Evolutionary conservation across 2,329 filamentous ascomycete genomes (phyloP).

Genomic region (Graphilbum ipis-grandicollis): DNA sequence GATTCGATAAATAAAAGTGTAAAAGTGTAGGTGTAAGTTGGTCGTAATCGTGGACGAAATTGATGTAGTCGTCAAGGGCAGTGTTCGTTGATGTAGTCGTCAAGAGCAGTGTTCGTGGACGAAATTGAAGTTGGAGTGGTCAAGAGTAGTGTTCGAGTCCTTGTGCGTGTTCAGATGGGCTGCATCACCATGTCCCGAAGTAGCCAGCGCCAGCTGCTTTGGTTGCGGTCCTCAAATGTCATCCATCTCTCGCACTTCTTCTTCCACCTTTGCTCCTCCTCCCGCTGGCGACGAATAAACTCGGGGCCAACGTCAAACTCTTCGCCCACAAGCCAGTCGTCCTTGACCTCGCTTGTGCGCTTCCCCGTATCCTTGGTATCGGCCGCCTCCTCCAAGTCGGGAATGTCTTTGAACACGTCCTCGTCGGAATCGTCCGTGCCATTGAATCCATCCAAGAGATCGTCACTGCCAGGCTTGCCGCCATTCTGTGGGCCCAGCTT

Average conservation of each 20-base stretch:
- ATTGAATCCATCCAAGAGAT: constrained; percentile 46
- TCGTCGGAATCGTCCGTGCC: constrained; percentile 75
- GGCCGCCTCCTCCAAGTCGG: constrained; percentile 63
- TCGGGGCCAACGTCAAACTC: constrained; percentile 96
- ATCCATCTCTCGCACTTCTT: constrained; percentile 81
- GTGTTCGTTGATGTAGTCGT: no score
- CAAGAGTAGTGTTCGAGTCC: no score
- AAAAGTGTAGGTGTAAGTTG: no score
- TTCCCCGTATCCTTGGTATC: constrained; percentile 27
- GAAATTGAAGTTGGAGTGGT: no score
- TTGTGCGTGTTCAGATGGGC: constrained; percentile 6
- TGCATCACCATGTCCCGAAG: constrained; percentile 39
- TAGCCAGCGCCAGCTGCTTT: constrained; percentile 61
- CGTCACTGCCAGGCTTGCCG: constrained; percentile 28
- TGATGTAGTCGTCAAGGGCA: no score
- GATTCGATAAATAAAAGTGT: no score
- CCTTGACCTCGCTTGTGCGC: constrained; percentile 43
- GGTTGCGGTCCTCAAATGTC: constrained; percentile 34
- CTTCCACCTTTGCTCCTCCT: constrained; percentile 84
- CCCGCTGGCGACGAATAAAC: constrained; percentile 74
- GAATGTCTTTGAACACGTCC: constrained; percentile 88
- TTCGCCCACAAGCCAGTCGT: constrained; percentile 78
- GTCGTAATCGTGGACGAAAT: no score
- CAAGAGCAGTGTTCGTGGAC: no score
- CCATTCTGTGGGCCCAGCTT: constrained; percentile 43